Conservation (phyloP, 2,329 filamentous ascomycete genomes). For the Alternaria panax region DNA sequence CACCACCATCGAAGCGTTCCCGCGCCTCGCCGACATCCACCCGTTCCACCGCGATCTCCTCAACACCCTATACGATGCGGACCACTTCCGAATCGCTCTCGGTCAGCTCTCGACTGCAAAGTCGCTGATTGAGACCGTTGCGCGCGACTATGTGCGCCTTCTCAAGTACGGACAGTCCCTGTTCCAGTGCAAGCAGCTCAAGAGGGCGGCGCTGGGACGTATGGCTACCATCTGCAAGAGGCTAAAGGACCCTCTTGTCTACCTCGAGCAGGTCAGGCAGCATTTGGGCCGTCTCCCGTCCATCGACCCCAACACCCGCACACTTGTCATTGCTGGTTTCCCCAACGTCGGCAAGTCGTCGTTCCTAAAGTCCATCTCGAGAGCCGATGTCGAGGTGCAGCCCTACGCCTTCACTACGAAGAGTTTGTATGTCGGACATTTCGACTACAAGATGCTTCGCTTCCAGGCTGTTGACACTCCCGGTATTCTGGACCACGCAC, state of each 20-base stretch:
- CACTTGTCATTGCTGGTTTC: constrained; percentile 94
- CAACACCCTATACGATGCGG: constrained; percentile 82
- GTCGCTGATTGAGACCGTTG: constrained; percentile 94
- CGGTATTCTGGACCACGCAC: constrained; percentile 95
- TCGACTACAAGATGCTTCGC: constrained; percentile 93
- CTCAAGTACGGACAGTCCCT: constrained; percentile 90
- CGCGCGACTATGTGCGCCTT: constrained; percentile 93
- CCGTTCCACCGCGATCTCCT: constrained; percentile 90
- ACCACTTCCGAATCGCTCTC: constrained; percentile 85
- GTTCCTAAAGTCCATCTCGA: constrained; percentile 89
- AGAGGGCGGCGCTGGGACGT: constrained; percentile 91
- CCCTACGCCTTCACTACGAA: constrained; percentile 99
- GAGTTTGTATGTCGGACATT: constrained; percentile 95
- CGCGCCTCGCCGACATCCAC: constrained; percentile 90
- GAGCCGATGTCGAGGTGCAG: constrained; percentile 95
- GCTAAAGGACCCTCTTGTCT: constrained; percentile 91
- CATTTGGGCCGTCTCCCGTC: constrained; percentile 95
- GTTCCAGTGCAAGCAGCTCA: constrained; percentile 99
- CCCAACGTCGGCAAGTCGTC: constrained; percentile 93
- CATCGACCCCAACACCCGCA: constrained; percentile 98
- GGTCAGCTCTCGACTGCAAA: constrained; percentile 96
- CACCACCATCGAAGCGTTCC: constrained; percentile 87
- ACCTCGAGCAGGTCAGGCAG: constrained; percentile 95
- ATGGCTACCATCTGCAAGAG: constrained; percentile 98
- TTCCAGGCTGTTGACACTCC: constrained; percentile 97